Evolutionary conservation across 2,329 filamentous ascomycete species (phyloP).

Genomic region (Elsinoe arachidis): DNA sequence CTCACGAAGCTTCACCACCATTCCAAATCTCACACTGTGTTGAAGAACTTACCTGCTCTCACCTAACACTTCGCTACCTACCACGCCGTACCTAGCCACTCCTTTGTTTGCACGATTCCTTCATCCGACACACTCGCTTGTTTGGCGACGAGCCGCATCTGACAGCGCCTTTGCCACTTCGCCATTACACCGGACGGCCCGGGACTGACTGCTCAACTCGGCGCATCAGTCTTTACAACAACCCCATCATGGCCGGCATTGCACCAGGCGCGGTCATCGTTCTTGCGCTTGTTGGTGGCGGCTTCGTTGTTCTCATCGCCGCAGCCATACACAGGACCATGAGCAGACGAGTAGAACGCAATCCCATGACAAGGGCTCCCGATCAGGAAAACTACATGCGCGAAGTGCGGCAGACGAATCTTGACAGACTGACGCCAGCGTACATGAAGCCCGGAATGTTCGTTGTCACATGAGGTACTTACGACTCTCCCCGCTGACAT

Average conservation of each 20-base stretch:
- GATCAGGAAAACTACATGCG: slow-evolving; percentile 16
- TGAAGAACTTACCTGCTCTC: too few species aligned
- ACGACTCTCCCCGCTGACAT: background rate
- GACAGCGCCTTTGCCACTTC: too few species aligned
- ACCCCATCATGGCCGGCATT: background rate
- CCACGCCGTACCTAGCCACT: too few species aligned
- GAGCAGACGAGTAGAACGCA: background rate
- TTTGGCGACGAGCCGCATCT: too few species aligned
- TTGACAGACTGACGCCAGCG: slow-evolving; percentile 10
- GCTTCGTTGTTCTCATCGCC: slow-evolving; percentile 6
- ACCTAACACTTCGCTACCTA: too few species aligned
- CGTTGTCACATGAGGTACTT: background rate
- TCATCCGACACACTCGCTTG: too few species aligned
- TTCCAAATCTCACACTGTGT: background rate
- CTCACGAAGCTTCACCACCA: background rate
- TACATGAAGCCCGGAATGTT: slow-evolving; percentile 4
- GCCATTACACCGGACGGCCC: too few species aligned
- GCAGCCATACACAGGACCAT: slow-evolving; percentile 10
- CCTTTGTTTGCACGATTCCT: too few species aligned
- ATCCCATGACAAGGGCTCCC: background rate
- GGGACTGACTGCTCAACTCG: background rate
- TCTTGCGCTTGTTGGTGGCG: slow-evolving; percentile 7
- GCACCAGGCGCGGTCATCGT: background rate
- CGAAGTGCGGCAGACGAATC: slow-evolving; percentile 14
- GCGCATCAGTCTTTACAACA: background rate